Evolutionary conservation across 306 rosid genomes (phyloP), one percentile per base, ranked within the genome.

Genomic region (Corylus americana): DNA sequence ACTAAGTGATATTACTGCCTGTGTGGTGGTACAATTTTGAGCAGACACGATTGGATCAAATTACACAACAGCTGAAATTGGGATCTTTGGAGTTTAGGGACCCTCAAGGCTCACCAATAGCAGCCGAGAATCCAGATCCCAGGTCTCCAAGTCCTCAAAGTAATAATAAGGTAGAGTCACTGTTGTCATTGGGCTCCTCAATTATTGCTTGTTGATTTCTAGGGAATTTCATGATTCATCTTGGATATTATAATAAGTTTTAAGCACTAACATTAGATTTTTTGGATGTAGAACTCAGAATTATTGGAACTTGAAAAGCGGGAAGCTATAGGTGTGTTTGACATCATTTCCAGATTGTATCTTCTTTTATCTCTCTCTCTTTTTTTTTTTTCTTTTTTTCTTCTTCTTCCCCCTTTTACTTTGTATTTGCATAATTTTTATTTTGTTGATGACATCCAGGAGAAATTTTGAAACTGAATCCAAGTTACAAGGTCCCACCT

Each of bases 1-100:
- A 70, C 79, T 86, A 71, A 87, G 88, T 93, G 91, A 90, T 80
- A 84, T 77, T 78, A 79, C 84, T 89, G 80, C 88, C 86, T 81
- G 63, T 85, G 63, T 90, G 88, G 86, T 80, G 88, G 85, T 81
- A 84, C 89, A 84, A 74, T 69, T 82, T 87, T 88, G 85, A 87
- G 83, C 90, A 95, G 99, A 86, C 91, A 88, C 90, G 96, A 69
- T 89, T 95, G 74, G 96, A 95, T 70, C 98, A 95, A 90, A 92
- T 95, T 77, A 83, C 90, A 35, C 80, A 82, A 75, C 89, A 83
- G 82, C 88, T 93, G 51, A 88, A 85, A 74, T 89, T 87, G 69
- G 88, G 91, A 81, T 84, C 79, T 20, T 78, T 72, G 61, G 91
- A 85, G 79, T 70, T 18, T 69, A 85, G 76, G 75, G 81, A 75